Base-by-base conservation (phyloP, 306 rosid species). In the Citrullus amarus region DNA sequence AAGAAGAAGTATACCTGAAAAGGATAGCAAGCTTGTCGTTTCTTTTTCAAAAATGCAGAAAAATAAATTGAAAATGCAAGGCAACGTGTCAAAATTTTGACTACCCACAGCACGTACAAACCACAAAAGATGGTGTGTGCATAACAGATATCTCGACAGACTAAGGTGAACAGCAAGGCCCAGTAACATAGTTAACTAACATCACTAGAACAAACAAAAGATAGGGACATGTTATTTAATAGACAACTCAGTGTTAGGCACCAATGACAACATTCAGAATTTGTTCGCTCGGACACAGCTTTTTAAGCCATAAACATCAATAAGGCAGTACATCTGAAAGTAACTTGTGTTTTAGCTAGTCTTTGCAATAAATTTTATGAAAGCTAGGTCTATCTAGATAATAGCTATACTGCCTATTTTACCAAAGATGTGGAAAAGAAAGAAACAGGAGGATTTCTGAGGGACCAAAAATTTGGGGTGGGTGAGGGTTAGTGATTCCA, bases 1-100 rank as follows among this genome's bases (percentile, higher is more conserved):
- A 75, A 95, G 88, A 84, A 95, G 97, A 86, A 91, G 93, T 43
- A 87, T 92, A 74, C 98, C 97, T 95, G 80, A 58, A 76, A 83
- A 72, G 70, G 41, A 56, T 36, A 68, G 60, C 63, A 60, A 14
- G 43, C 43, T 72, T 51, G 41, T 28, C 4, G 60, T 51, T 73
- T 73, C 43, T 28, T 73, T 67, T 51, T 73, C 77, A 73, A 73
- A 20, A 28, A 51, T 73, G 5, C 14, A 51, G 57, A 56, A 30
- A 25, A 51, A 73, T 25, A 73, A 73, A 28, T 51, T 14, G 14
- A 58, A 7, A 73, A 73, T 2, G 28, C 13, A 50, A 73, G 41
- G 15, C 16, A 51, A 28, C 44, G 32, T 16, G 44, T 51, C 61
- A 73, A 73, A 30, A 0, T 50, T 73, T 30, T 30, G 4, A 73